Percentiles rank a stretch among this genome's conserved stretches.
These are phyloP conservation scores for Lomentospora prolificans DNA, from an alignment of 2,329 filamentous ascomycete species.

Conservation along the genomic window DNA sequence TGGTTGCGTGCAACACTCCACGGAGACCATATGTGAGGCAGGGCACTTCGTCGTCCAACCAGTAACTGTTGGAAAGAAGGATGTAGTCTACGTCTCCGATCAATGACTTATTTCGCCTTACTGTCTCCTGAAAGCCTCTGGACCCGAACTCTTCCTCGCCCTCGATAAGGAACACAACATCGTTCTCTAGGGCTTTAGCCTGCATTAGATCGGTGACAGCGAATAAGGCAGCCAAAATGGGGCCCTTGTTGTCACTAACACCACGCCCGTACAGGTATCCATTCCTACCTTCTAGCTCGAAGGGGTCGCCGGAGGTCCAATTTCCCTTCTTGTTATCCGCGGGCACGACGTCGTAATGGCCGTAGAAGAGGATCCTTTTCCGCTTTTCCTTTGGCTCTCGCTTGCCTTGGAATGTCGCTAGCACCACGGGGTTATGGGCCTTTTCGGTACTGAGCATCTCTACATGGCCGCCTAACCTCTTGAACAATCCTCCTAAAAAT, in stretches of 20 bases:
- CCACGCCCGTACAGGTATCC: conserved; percentile 92
- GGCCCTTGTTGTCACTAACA: conserved; percentile 96
- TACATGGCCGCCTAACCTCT: conserved; percentile 79
- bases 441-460: conserved; percentile 80
- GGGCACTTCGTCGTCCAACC: conserved; percentile 91
- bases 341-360: conserved; percentile 94
- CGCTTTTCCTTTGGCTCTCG: conserved; percentile 52
- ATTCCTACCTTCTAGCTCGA: conserved; percentile 78
- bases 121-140: conserved; percentile 76
- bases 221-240: conserved; percentile 86
- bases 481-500: conserved; percentile 82
- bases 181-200: conserved; percentile 72
- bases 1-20: conserved; percentile 85
- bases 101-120: conserved; percentile 67
- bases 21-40: conserved; percentile 91
- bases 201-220: conserved; percentile 84
- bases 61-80: conserved; percentile 93
- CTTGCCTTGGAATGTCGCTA: conserved; percentile 77
- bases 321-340: conserved; percentile 66
- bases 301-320: conserved; percentile 74
- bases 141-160: conserved; percentile 95
- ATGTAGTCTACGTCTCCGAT: conserved; percentile 94
- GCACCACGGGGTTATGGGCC: conserved; percentile 82
- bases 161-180: conserved; percentile 90
- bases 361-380: conserved; percentile 91